Evolutionary conservation across 176 grass and related monocot species (phyloP).

Genomic region (Rhynchospora breviuscula): DNA sequence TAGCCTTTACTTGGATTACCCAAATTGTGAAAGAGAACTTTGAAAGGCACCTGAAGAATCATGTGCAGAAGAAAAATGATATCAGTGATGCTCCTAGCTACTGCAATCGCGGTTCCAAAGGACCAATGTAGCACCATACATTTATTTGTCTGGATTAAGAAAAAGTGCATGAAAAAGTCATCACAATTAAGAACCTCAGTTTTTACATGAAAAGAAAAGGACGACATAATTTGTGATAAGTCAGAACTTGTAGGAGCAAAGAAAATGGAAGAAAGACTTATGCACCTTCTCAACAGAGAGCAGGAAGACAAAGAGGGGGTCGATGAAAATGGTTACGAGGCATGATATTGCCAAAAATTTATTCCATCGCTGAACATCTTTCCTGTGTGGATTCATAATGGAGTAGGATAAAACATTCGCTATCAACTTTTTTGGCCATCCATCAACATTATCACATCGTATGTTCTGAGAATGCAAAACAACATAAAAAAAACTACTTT

Average conservation of each 20-base stretch:
- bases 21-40: neutral
- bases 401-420: constrained; percentile 39
- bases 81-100: constrained; percentile 86
- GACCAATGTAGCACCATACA: constrained; percentile 82
- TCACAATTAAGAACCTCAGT: neutral
- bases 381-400: constrained; percentile 81
- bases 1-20: neutral
- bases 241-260: neutral
- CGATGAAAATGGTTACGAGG: constrained; percentile 81
- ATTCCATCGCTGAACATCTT: constrained; percentile 82
- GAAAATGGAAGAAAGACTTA: neutral
- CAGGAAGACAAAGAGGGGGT: constrained; percentile 86
- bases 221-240: neutral
- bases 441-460: constrained; percentile 43
- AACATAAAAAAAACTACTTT: neutral
- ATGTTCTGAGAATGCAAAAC: constrained; percentile 56
- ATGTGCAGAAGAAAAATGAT: constrained; percentile 88
- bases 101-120: constrained; percentile 59
- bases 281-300: constrained; percentile 62
- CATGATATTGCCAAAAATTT: constrained; percentile 94
- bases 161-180: constrained; percentile 7
- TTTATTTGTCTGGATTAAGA: constrained; percentile 45
- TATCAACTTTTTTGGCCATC: constrained; percentile 56
- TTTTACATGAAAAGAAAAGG: neutral
- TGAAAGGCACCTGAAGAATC: constrained; percentile 74